Percentiles rank a stretch among this genome's conserved stretches.
Conservation (phyloP, 176 grass and related monocot genomes). For the Cocos nucifera region DNA sequence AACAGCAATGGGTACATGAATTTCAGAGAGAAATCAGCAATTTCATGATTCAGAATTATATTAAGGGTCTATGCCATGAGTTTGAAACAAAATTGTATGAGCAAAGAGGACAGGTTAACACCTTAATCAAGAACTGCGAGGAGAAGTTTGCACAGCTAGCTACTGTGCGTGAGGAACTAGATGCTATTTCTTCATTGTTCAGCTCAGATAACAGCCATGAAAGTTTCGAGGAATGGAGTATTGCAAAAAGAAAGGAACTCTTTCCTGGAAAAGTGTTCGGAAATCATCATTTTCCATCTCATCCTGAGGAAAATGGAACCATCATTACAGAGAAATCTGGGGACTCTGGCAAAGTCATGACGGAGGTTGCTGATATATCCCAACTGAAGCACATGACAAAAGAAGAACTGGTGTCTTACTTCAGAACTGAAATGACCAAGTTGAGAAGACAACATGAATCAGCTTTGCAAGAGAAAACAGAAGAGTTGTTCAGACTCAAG, state of each 20-base stretch:
- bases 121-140: constrained; percentile 20
- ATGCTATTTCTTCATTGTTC: constrained; percentile 35
- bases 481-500: constrained; percentile 27
- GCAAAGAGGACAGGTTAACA: constrained; percentile 27
- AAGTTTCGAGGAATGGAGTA: constrained; percentile 37
- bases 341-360: constrained; percentile 18
- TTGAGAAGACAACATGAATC: constrained; percentile 34
- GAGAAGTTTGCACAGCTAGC: constrained; percentile 29
- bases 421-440: constrained; percentile 29
- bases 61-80: constrained; percentile 24
- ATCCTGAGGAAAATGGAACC: constrained; percentile 12
- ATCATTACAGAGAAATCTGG: constrained; percentile 4
- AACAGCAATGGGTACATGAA: constrained; percentile 53
- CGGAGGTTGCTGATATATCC: constrained; percentile 24
- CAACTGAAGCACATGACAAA: constrained; percentile 27
- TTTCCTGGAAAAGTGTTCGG: constrained; percentile 18
- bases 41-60: constrained; percentile 41
- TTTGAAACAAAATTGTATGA: constrained; percentile 56
- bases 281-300: neutral
- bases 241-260: constrained; percentile 54
- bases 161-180: constrained; percentile 40
- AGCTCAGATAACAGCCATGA: constrained; percentile 37
- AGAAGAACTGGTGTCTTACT: constrained; percentile 27
- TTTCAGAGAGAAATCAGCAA: constrained; percentile 39
- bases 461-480: constrained; percentile 26